A percentile compares a stretch with the other conserved stretches of the same genome.
phyloP scores from a whole-genome alignment of 2,329 filamentous ascomycete species.

The Colletotrichum kahawae region DNA sequence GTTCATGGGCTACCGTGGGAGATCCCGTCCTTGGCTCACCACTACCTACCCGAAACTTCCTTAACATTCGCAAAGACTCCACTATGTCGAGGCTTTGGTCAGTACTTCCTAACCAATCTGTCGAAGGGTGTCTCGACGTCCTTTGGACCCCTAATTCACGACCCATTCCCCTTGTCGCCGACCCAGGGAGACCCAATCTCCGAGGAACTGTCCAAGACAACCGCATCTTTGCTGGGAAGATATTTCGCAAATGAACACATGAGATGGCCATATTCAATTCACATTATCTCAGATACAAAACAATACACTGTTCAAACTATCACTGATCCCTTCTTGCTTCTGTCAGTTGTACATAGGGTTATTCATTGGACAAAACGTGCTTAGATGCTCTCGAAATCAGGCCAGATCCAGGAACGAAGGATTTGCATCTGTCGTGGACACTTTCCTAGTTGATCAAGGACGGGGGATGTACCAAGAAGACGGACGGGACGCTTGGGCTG shows the following conservation, averaged over 20 bases:
- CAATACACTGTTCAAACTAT: background rate
- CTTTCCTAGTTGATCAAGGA: background rate
- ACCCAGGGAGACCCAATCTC: background rate
- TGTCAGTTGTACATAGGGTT: background rate
- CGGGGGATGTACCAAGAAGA: background rate
- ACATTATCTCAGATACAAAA: background rate
- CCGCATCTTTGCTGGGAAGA: background rate
- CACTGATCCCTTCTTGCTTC: background rate
- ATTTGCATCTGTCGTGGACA: background rate
- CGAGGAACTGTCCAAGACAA: background rate
- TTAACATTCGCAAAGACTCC: background rate
- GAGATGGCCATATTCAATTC: background rate
- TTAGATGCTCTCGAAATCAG: background rate
- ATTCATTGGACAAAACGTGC: background rate
- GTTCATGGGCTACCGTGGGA: background rate
- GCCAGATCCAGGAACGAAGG: background rate
- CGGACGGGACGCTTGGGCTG: background rate
- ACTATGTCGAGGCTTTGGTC: background rate
- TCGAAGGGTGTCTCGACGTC: background rate
- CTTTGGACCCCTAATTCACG: background rate
- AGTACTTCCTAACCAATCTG: accelerated
- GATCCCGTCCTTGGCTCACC: background rate
- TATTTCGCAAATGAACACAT: background rate
- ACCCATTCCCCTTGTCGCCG: background rate
- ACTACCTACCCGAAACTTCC: background rate